Base-by-base conservation (phyloP, 2,329 filamentous ascomycete genomes). In the Diaporthe helianthi region DNA sequence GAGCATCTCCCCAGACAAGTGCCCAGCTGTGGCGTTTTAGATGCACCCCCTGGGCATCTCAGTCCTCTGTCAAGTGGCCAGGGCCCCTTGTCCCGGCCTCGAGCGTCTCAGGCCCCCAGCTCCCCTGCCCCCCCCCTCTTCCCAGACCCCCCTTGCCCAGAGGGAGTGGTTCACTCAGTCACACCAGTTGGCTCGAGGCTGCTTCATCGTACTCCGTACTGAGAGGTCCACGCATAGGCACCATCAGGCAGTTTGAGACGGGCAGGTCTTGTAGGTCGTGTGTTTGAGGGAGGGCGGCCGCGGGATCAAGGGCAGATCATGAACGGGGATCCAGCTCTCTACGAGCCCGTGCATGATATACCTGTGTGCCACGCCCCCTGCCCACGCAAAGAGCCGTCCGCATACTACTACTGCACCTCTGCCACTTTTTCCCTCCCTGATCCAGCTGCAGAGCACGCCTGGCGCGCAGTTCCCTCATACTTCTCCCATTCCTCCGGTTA, bases 401-500 rank as follows among this genome's bases (percentile, higher is more conserved):
- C 58, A 63, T 44, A 63, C 58, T 49, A 63, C 58, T 63, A 63
- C 58, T 44, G 58, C 58, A 63, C 58, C 12, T 63, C 58, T 63
- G 58, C 58, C 58, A 63, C 58, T 63, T 63, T 63, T 63, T 63
- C 31, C 31, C 44, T 63, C 58, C 44, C 58, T 44, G 19, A 63
- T 63, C 58, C 58, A 63, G 58, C 29, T 63, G 44, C 58, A 63
- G 58, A 49, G 29, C 58, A 63, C 58, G 47, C 64, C 52, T 55
- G 64, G 64, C 44, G 29, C 36, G 70, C 69, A 60, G 69, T 71
- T 69, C 70, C 68, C 69, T 70, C 71, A 64, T 49, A 49, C 33
- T 44, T 67, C 63, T 66, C 60, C 69, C 60, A 58, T 69, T 46
- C 44, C 69, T 68, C 64, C 65, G 63, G 64, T 71, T 76, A 76